Base-by-base conservation (phyloP, 352 stramenopile genomes). In the Globisporangium canariense region DNA sequence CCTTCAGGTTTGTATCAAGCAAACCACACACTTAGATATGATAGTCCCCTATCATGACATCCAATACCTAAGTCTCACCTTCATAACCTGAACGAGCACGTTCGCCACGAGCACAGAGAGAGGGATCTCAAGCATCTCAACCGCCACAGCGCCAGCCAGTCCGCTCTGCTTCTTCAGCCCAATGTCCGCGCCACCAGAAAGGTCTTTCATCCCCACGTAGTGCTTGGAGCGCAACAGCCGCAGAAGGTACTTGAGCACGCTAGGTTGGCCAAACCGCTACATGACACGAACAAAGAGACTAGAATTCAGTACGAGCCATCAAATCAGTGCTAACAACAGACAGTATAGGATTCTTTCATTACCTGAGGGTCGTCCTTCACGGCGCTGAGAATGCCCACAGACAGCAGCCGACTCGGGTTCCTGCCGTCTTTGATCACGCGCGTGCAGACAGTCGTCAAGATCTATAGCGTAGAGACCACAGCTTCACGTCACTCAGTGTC, bases 161-260 rank as follows among this genome's bases (percentile, higher is more conserved):
- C 75, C 60, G 30, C n/a, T 51, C 0, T 61, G 41, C 40, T 82
- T 83, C 55, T 84, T 82, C 14, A 62, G 30, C 8, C 25, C 52
- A 28, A 36, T 14, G 16, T 62, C 58, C 13, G 34, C 52, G 4
- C 25, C 55, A 30, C 25, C 69, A 47, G 62, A 28, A 3, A 67
- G 41, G 34, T 81, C 76, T 50, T 88, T 83, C 20, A 71, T 58
- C 11, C 78, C 79, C 34, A 77, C 10, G 62, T 95, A 92, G 68
- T 94, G 77, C 69, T 93, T 93, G 4, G 85, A 92, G n/a, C 87
- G 80, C 34, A 96, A 62, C 28, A 96, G 50, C 2, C 83, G 83
- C 30, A 93, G 45, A 18, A 96, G 52, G 65, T 91, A 92, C 64
- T 96, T 96, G 13, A 92, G 68, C 34, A 93, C 70, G 0, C 68